A percentile compares a stretch with the other conserved stretches of the same genome.
These are phyloP conservation scores for Metrosideros polymorpha DNA, from an alignment of 441 rosid species.

Conservation along the genomic window DNA sequence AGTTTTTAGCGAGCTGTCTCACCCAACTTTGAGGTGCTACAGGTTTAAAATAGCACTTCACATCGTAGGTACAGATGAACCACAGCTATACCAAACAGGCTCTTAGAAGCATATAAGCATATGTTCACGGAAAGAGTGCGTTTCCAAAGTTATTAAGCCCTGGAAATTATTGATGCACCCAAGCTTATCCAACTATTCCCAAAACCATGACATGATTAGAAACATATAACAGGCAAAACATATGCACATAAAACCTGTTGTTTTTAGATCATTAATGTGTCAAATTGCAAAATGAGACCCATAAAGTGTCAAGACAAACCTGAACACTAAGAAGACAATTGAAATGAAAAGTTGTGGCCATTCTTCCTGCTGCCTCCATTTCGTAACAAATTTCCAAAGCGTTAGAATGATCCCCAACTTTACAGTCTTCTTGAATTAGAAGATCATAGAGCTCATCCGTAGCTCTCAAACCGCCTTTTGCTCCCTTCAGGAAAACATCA, in stretches of 20 bases:
- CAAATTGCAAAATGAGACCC: background rate
- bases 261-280: background rate
- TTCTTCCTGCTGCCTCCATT: slow-evolving; percentile 95
- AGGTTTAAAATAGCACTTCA: background rate
- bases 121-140: background rate
- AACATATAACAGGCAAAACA: background rate
- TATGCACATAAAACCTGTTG: background rate
- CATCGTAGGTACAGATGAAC: background rate
- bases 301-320: slow-evolving; percentile 27
- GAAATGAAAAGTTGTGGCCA: slow-evolving; percentile 94
- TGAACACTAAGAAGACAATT: slow-evolving; percentile 93
- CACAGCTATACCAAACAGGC: background rate
- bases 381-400: slow-evolving; percentile 90
- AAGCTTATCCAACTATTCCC: background rate
- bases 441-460: slow-evolving; percentile 76
- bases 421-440: slow-evolving; percentile 85
- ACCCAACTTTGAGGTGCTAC: background rate
- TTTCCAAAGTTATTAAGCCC: background rate
- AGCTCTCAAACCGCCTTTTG: slow-evolving; percentile 73
- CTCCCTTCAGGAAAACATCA: slow-evolving; percentile 81
- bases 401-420: slow-evolving; percentile 92
- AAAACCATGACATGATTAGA: background rate
- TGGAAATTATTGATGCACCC: background rate
- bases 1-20: background rate
- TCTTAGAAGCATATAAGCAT: background rate